These are phyloP conservation scores for Tricholoma bakamatsutake DNA, from an alignment of 768 basidiomycete species.

Conservation along the genomic window DNA sequence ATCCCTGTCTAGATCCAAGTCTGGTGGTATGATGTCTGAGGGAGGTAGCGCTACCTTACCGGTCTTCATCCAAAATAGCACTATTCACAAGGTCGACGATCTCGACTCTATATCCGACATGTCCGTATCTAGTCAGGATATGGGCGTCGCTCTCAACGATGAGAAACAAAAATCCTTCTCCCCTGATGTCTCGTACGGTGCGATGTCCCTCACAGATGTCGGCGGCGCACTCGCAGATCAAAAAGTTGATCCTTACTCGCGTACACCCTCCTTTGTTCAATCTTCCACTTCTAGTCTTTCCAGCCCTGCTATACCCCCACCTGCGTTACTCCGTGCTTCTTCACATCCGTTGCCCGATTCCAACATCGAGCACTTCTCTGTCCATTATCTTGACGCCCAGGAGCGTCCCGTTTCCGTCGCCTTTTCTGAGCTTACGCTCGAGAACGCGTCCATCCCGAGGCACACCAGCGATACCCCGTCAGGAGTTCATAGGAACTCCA, in stretches of 20 bases:
- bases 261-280: constrained; percentile 29
- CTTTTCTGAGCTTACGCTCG: constrained; percentile 7
- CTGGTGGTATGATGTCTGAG: constrained; percentile 10
- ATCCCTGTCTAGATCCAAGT: constrained; percentile 16
- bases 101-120: constrained; percentile 41
- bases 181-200: constrained; percentile 31
- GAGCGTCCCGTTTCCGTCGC: constrained; percentile 1
- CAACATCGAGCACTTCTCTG: constrained; percentile 25
- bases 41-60: constrained; percentile 30
- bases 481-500: constrained; percentile 6
- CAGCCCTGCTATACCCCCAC: constrained; percentile 8
- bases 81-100: constrained; percentile 42
- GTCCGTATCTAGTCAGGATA: constrained; percentile 34
- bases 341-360: constrained; percentile 21
- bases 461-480: neutral
- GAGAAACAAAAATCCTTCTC: constrained; percentile 29
- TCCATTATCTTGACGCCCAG: constrained; percentile 13
- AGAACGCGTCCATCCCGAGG: neutral
- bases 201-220: constrained; percentile 30
- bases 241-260: constrained; percentile 23
- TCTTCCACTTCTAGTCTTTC: constrained; percentile 32
- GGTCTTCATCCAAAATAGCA: constrained; percentile 39
- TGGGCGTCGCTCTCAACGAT: constrained; percentile 26
- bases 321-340: constrained; percentile 7
- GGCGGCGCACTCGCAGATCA: constrained; percentile 34